Percentiles rank a stretch among this genome's conserved stretches.
Conservation (phyloP, 2,329 filamentous ascomycete species). For the Triangularia setosa region DNA sequence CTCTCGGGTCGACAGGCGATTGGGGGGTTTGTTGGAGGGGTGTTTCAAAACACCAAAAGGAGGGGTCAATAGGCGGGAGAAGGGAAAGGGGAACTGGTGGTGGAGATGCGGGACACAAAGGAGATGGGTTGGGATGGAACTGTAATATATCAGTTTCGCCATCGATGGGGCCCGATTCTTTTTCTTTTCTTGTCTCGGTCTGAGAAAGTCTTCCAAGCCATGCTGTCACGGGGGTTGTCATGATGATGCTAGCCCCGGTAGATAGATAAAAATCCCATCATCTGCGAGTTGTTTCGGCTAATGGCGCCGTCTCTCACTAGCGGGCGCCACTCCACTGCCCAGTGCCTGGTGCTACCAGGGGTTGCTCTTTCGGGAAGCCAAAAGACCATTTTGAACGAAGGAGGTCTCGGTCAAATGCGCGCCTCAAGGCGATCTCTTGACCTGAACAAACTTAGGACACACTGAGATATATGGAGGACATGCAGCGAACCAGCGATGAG, state of each 20-base stretch:
- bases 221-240: not conserved
- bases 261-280: slow-evolving; percentile 8
- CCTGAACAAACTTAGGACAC: not conserved
- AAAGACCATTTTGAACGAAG: not conserved
- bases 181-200: slow-evolving; percentile 8
- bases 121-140: not conserved
- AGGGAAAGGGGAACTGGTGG: not conserved
- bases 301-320: slow-evolving; percentile 7
- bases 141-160: slow-evolving; percentile 7
- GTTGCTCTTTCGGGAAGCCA: slow-evolving; percentile 7
- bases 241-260: slow-evolving; percentile 5
- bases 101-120: not conserved
- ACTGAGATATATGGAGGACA: not conserved
- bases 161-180: not conserved
- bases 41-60: slow-evolving; percentile 4
- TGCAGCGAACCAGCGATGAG: not conserved
- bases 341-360: slow-evolving; percentile 9
- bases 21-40: not conserved
- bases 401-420: not conserved
- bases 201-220: not conserved
- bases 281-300: slow-evolving; percentile 11
- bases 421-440: not conserved
- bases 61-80: not conserved
- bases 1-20: not conserved
- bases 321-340: slow-evolving; percentile 6